A percentile compares a stretch with the other conserved stretches of the same genome.
Conservation (phyloP, 164 flowering plant species). For the Berberis vulgaris region DNA sequence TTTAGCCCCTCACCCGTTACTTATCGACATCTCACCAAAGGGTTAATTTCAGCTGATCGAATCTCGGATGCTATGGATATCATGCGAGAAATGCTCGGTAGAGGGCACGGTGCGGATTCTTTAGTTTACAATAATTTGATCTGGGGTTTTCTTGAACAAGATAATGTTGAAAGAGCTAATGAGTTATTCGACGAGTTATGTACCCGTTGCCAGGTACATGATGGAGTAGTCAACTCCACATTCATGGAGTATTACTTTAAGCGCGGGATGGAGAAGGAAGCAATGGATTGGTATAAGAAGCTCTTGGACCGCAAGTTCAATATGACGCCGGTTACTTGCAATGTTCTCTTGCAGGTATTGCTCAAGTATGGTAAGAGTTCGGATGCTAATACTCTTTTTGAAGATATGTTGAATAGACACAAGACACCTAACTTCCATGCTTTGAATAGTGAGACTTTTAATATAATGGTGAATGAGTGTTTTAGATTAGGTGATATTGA, state of each 20-base stretch:
- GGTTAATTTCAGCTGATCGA: conserved; percentile 17
- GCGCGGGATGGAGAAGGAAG: conserved; percentile 55
- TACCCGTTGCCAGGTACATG: conserved; percentile 32
- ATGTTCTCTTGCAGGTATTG: conserved; percentile 56
- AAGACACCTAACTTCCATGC: conserved; percentile 55
- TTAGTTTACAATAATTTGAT: conserved; percentile 63
- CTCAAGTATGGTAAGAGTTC: conserved; percentile 41
- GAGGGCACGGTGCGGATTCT: conserved; percentile 44
- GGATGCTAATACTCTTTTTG: conserved; percentile 59
- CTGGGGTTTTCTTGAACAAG: too few species aligned
- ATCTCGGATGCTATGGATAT: conserved; percentile 46
- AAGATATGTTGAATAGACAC: conserved; percentile 60
- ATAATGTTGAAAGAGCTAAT: conserved; percentile 29
- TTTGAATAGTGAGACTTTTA: conserved; percentile 65
- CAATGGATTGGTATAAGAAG: conserved; percentile 56
- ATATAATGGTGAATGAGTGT: conserved; percentile 65
- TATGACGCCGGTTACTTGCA: conserved; percentile 64
- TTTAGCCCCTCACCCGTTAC: conserved; percentile 33
- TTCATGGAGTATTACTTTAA: conserved; percentile 66
- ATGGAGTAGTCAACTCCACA: too few species aligned
- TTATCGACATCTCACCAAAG: conserved; percentile 62
- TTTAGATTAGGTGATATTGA: conserved; percentile 38
- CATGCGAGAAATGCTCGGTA: conserved; percentile 35
- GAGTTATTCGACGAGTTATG: conserved; percentile 74
- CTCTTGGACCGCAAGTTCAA: conserved; percentile 43